phyloP scores from a whole-genome alignment of 2,329 filamentous ascomycete genomes.

The Orbilia ellipsospora region DNA sequence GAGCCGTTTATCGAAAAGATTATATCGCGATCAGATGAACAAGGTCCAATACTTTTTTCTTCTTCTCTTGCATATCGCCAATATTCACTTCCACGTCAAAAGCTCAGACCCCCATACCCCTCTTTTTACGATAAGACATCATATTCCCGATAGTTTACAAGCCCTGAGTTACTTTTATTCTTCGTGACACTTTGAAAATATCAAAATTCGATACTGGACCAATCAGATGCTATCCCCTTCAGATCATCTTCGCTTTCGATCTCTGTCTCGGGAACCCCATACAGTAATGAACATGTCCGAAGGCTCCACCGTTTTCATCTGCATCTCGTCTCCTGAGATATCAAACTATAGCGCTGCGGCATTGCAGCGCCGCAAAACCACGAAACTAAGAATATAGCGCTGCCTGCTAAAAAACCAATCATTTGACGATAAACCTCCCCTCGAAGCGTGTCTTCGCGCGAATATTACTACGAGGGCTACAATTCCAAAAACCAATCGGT shows the following conservation, averaged over 20 bases:
- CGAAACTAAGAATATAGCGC: slow-evolving; percentile 11
- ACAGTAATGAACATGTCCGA: slow-evolving; percentile 32
- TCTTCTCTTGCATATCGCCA: slow-evolving; percentile 29
- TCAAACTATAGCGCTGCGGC: slow-evolving; percentile 2
- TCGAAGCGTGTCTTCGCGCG: background rate
- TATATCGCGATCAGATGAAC: slow-evolving; percentile 53
- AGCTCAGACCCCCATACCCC: slow-evolving; percentile 34
- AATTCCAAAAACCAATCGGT: background rate
- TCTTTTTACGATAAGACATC: slow-evolving; percentile 22
- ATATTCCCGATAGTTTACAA: slow-evolving; percentile 9
- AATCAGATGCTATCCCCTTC: slow-evolving; percentile 23
- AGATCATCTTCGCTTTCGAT: slow-evolving; percentile 44
- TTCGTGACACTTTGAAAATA: slow-evolving; percentile 39
- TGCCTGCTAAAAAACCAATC: slow-evolving; percentile 13
- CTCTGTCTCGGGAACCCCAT: slow-evolving; percentile 55
- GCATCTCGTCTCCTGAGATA: slow-evolving; percentile 22
- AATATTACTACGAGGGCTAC: slow-evolving; percentile 9
- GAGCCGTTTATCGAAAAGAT: slow-evolving; percentile 38
- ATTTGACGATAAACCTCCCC: too few relatives aligned
- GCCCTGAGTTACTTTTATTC: slow-evolving; percentile 22
- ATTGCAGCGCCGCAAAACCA: slow-evolving; percentile 13
- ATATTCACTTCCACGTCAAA: slow-evolving; percentile 2
- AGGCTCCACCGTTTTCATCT: slow-evolving; percentile 19
- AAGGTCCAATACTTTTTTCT: slow-evolving; percentile 8
- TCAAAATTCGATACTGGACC: background rate